Conservation (phyloP, 2,329 filamentous ascomycete species). For the Penicillium griseofulvum region DNA sequence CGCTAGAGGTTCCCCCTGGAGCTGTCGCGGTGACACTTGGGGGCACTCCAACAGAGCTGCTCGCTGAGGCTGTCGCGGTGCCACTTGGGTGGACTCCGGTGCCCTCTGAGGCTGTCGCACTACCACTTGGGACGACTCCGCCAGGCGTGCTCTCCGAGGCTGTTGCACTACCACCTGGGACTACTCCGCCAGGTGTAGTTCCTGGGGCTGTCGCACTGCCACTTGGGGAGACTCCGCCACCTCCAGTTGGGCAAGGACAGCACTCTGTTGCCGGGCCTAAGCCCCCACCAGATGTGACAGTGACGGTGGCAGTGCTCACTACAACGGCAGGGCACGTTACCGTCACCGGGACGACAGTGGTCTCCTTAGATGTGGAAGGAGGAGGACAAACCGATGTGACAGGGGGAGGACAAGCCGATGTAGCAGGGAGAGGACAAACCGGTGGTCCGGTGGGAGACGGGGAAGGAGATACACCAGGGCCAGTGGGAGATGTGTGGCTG, state of each 20-base stretch:
- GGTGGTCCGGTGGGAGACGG: not conserved
- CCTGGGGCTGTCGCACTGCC: not conserved
- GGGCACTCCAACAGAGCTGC: not conserved
- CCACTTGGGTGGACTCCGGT: not conserved
- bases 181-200: too few species aligned
- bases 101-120: not conserved
- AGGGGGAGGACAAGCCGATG: not conserved
- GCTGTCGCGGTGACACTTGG: not conserved
- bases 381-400: not conserved
- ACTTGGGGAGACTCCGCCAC: not conserved
- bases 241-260: slow-evolving; percentile 1
- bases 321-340: not conserved
- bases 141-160: not conserved
- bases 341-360: slow-evolving; percentile 2
- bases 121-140: not conserved
- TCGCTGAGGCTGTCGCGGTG: not conserved
- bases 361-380: not conserved
- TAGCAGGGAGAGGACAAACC: not conserved
- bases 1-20: not conserved
- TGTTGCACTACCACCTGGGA: too few species aligned
- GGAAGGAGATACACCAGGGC: not conserved
- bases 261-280: not conserved
- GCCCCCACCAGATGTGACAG: not conserved
- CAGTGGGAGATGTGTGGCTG: not conserved
- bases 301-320: slow-evolving; percentile 4